Conservation (phyloP, 768 basidiomycete genomes). For the Mycena vulgaris region DNA sequence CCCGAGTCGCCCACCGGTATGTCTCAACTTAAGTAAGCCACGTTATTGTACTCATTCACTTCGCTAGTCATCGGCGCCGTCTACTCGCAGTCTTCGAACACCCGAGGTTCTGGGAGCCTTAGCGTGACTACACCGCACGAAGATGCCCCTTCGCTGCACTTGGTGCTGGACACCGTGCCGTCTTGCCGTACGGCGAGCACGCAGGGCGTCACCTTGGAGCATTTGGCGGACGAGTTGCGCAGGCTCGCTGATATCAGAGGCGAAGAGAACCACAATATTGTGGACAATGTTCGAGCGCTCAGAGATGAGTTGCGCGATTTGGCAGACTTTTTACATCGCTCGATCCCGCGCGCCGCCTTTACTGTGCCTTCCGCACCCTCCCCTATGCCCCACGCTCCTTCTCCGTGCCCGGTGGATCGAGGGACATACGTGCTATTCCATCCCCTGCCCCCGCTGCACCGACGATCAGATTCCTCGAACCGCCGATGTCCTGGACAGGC, state of each 20-base stretch:
- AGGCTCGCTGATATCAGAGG: conserved; percentile 70
- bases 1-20: conserved; percentile 46
- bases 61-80: conserved; percentile 48
- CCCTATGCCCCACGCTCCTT: neutral
- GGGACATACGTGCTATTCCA: conserved; percentile 31
- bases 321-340: conserved; percentile 67
- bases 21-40: conserved; percentile 9
- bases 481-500: conserved; percentile 25
- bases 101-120: conserved; percentile 57
- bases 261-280: conserved; percentile 74
- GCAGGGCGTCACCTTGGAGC: conserved; percentile 65
- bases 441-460: conserved; percentile 18
- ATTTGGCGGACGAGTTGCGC: conserved; percentile 70
- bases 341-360: conserved; percentile 49
- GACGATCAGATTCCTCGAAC: conserved; percentile 34
- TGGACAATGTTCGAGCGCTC: conserved; percentile 78
- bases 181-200: conserved; percentile 64
- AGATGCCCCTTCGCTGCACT: conserved; percentile 64
- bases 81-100: conserved; percentile 52
- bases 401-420: conserved; percentile 36
- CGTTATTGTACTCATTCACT: conserved; percentile 10
- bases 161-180: conserved; percentile 60
- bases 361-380: neutral
- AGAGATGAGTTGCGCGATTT: conserved; percentile 79
- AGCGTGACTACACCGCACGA: conserved; percentile 63